Percentiles rank a stretch among this genome's conserved stretches.
phyloP scores from a whole-genome alignment of 805 yeast genomes.

The Millerago galiae region DNA sequence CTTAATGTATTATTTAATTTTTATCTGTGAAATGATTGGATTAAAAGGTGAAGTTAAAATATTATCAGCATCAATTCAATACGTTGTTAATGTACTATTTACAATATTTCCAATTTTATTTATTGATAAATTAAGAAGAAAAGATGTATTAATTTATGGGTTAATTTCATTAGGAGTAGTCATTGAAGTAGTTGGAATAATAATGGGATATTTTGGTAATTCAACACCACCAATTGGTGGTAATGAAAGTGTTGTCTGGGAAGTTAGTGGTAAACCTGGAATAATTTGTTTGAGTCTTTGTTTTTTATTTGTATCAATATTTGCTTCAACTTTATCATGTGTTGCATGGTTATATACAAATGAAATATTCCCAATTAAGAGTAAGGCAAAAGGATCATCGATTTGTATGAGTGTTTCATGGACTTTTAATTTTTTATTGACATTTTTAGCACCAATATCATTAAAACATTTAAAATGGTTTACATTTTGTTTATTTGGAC shows the following conservation, averaged over 20 bases:
- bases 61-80: slow-evolving; percentile 33
- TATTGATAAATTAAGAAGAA: slow-evolving; percentile 39
- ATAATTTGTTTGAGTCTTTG: slow-evolving; percentile 38
- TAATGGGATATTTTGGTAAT: slow-evolving; percentile 33
- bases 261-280: slow-evolving; percentile 32
- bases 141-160: slow-evolving; percentile 41
- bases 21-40: slow-evolving; percentile 44
- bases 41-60: slow-evolving; percentile 29
- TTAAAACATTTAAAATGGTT: slow-evolving; percentile 33
- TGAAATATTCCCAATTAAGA: slow-evolving; percentile 40
- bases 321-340: slow-evolving; percentile 40
- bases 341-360: slow-evolving; percentile 44
- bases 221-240: slow-evolving; percentile 26
- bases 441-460: slow-evolving; percentile 34
- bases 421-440: slow-evolving; percentile 32
- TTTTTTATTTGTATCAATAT: slow-evolving; percentile 38
- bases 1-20: slow-evolving; percentile 37
- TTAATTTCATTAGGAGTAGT: slow-evolving; percentile 30
- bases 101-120: slow-evolving; percentile 38
- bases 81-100: slow-evolving; percentile 34
- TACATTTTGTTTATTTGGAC: slow-evolving; percentile 34
- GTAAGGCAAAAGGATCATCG: slow-evolving; percentile 41
- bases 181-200: slow-evolving; percentile 28
- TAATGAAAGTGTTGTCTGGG: slow-evolving; percentile 31
- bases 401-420: slow-evolving; percentile 42